Evolutionary conservation across 352 stramenopile genomes (phyloP).

Genomic region (Globisporangium parvum): DNA sequence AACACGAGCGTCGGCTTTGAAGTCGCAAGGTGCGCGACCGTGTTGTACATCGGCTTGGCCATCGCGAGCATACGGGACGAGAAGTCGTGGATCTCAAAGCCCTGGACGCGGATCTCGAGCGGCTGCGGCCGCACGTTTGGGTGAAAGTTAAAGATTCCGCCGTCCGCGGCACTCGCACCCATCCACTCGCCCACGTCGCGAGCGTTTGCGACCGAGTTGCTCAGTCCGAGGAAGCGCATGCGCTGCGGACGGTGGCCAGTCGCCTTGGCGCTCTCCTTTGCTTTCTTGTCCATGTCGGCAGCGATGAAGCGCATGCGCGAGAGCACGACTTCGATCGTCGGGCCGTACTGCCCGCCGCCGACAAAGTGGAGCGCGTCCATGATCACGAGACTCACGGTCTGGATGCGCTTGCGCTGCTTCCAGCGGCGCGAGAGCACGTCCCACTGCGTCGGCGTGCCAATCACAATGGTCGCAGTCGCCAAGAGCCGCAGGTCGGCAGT

Average conservation of each 20-base stretch:
- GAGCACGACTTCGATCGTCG: slow-evolving; percentile 97
- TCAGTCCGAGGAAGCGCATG: slow-evolving; percentile 94
- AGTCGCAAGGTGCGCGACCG: slow-evolving; percentile 78
- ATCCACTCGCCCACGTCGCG: slow-evolving; percentile 98
- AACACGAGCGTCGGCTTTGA: slow-evolving; percentile 95
- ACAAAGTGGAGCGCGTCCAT: slow-evolving; percentile 98
- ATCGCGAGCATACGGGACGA: slow-evolving; percentile 96
- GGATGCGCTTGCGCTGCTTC: slow-evolving; percentile 96
- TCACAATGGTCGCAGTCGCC: slow-evolving; percentile 87
- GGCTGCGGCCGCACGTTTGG: slow-evolving; percentile 94
- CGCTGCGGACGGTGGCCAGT: slow-evolving; percentile 8
- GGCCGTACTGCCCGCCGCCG: slow-evolving; percentile 78
- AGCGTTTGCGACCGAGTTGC: slow-evolving; percentile 96
- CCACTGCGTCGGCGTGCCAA: slow-evolving; percentile 93
- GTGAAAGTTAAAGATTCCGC: slow-evolving; percentile 89
- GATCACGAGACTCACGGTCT: slow-evolving; percentile 92
- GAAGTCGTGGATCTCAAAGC: slow-evolving; percentile 98
- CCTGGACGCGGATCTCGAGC: slow-evolving; percentile 96
- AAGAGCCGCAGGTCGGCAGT: slow-evolving; percentile 92
- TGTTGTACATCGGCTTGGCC: slow-evolving; percentile 97
- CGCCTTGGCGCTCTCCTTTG: slow-evolving; percentile 9
- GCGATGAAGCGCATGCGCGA: slow-evolving; percentile 97
- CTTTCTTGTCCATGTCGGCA: slow-evolving; percentile 80
- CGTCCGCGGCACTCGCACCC: slow-evolving; percentile 84
- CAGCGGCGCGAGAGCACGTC: slow-evolving; percentile 95